Conservation (phyloP, 352 stramenopile genomes). For the Globisporangium alternatum region DNA sequence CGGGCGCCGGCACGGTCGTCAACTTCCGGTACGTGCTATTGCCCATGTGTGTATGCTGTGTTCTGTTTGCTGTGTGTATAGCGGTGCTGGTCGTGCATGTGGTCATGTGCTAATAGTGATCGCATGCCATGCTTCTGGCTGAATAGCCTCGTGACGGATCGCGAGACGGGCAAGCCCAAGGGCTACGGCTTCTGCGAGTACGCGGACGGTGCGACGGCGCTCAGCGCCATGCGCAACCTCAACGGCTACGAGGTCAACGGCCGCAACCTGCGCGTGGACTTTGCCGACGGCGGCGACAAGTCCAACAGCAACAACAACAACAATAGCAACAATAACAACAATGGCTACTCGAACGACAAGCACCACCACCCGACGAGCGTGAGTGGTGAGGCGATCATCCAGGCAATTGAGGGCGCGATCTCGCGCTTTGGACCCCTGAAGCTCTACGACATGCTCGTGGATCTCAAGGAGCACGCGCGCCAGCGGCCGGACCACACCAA, state of each 20-base stretch:
- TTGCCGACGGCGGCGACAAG: conserved; percentile 73
- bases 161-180: conserved; percentile 83
- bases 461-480: conserved; percentile 75
- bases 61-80: not conserved
- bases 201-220: conserved; percentile 72
- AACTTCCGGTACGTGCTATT: conserved; percentile 65
- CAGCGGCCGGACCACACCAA: conserved; percentile 78
- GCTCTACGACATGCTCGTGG: conserved; percentile 82
- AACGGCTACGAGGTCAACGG: conserved; percentile 86
- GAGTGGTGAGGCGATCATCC: conserved; percentile 75
- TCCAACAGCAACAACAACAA: conserved; percentile 25
- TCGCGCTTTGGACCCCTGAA: conserved; percentile 61
- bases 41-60: not conserved
- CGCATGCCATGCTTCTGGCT: not conserved
- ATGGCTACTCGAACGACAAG: conserved; percentile 21
- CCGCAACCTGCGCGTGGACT: conserved; percentile 81
- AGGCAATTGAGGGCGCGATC: conserved; percentile 78
- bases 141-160: conserved; percentile 72
- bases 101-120: not conserved
- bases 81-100: not conserved
- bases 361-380: conserved; percentile 30
- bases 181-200: conserved; percentile 88
- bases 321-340: conserved; percentile 21
- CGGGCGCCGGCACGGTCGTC: conserved; percentile 72
- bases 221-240: conserved; percentile 84